Evolutionary conservation across 441 rosid genomes (phyloP).

Genomic region (Eruca vesicaria): DNA sequence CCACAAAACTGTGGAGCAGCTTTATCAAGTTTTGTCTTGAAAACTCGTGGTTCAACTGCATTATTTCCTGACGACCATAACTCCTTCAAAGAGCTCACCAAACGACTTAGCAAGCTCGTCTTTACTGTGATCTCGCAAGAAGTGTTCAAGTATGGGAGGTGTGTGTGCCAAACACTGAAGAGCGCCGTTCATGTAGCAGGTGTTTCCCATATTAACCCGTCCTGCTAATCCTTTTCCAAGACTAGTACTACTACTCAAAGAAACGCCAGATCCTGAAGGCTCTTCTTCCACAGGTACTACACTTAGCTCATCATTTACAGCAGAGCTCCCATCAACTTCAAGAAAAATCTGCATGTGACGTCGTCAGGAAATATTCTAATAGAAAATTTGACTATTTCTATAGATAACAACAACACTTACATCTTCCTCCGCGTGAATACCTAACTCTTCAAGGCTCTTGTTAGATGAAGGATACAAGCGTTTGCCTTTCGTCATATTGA

Average conservation of each 20-base stretch:
- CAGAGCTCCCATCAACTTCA: constrained; percentile 54
- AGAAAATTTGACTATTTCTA: no score
- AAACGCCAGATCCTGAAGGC: constrained; percentile 59
- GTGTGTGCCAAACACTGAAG: no score
- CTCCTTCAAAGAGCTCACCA: constrained; percentile 60
- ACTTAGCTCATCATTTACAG: constrained; percentile 61
- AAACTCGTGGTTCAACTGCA: constrained; percentile 58
- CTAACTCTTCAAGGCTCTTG: constrained; percentile 57
- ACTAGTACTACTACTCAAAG: constrained; percentile 38
- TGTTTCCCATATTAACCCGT: no score
- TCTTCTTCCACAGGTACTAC: constrained; percentile 74
- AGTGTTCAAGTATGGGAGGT: no score
- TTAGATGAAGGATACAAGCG: constrained; percentile 42
- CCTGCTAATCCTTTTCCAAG: constrained; percentile 64
- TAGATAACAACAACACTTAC: no score
- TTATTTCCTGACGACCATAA: constrained; percentile 64
- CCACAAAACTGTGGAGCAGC: constrained; percentile 83
- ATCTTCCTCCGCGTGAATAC: constrained; percentile 88
- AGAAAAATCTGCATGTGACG: constrained; percentile 55
- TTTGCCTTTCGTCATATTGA: constrained; percentile 43
- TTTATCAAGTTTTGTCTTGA: constrained; percentile 68
- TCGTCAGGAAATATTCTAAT: no score
- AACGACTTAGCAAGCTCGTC: constrained; percentile 74
- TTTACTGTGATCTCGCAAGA: constrained; percentile 55
- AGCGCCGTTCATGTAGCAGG: no score